Conservation (phyloP, 2,329 filamentous ascomycete species). For the Colletotrichum noveboracense region DNA sequence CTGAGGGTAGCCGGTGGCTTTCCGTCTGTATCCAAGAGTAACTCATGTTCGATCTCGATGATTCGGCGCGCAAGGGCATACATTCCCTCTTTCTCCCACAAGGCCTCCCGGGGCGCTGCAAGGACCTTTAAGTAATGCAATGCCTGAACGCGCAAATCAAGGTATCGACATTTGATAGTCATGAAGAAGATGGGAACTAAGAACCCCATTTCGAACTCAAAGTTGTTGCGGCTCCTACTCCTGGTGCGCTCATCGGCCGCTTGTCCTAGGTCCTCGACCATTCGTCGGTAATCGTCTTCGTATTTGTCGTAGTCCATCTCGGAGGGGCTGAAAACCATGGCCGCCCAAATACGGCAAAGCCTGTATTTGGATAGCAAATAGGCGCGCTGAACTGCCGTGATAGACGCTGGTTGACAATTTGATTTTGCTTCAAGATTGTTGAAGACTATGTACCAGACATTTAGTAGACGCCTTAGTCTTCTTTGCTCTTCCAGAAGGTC, state of each 20-base stretch:
- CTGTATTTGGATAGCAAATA: not conserved
- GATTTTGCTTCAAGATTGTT: not conserved
- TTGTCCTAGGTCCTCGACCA: conserved; percentile 34
- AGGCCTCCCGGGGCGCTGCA: conserved; percentile 24
- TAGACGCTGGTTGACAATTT: not conserved
- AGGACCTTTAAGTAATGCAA: conserved; percentile 29
- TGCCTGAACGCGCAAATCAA: conserved; percentile 40
- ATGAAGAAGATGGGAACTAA: not conserved
- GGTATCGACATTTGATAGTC: conserved; percentile 24
- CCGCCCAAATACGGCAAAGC: not conserved
- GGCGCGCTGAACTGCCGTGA: not conserved
- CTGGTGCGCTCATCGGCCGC: not conserved
- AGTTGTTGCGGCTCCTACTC: not conserved
- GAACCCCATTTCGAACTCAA: conserved; percentile 9
- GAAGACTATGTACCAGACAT: conserved; percentile 27
- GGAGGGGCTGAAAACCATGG: not conserved
- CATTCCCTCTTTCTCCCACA: conserved; percentile 5
- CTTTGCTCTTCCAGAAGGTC: conserved; percentile 17
- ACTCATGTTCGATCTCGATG: conserved; percentile 9
- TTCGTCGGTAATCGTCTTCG: conserved; percentile 36
- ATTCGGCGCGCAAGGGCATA: conserved; percentile 1
- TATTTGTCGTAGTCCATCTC: conserved; percentile 41
- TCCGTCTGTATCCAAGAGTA: not conserved
- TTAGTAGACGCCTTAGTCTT: not conserved
- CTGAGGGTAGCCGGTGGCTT: not conserved